Base-by-base conservation (phyloP, 2,329 filamentous ascomycete genomes). In the Graphilbum ipis-grandicollis region DNA sequence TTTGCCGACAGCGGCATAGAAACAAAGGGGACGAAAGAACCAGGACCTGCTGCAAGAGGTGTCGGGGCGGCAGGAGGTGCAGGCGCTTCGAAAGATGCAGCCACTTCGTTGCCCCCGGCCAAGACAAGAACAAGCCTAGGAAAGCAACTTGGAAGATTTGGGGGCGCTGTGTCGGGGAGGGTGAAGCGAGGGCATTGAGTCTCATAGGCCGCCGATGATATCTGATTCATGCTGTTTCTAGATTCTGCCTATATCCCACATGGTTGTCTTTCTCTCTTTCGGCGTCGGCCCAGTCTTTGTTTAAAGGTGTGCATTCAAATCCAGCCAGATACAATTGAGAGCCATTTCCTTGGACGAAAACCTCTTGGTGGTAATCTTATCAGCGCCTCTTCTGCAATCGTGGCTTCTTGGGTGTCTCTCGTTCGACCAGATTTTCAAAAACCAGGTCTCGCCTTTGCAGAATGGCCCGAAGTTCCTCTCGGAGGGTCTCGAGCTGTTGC, bases 381-480 rank as follows among this genome's bases (percentile, higher is more conserved):
- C n/a, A n/a, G n/a, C n/a, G n/a, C n/a, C n/a, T n/a, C n/a, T n/a
- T n/a, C n/a, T n/a, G n/a, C n/a, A n/a, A n/a, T n/a, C n/a, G n/a
- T n/a, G n/a, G n/a, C n/a, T 62, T 66, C 39, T 58, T 55, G 2
- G 70, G 70, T 37, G 68, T 73, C 49, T 72, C 68, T 30, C 64
- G 60, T 47, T 75, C 71, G 3, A 83, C 72, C 33, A 90, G 52
- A 2, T 65, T 68, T 50, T 88, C 83, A 51, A 93, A 92, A 38
- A 83, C 62, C 22, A 59, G 65, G 52, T 93, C 83, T 37, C 85
- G 68, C 46, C 66, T 64, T 44, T 63, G 63, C 21, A 66, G 75
- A 36, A 83, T 56, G 9, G 58, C 56, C 29, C 66, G 63, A 33
- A 93, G 58, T 48, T 84, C 72, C 2, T 60, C 57, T 41, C 79